A percentile compares a stretch with the other conserved stretches of the same genome.
Conservation (phyloP, 2,329 filamentous ascomycete genomes). For the Huntiella omanensis region DNA sequence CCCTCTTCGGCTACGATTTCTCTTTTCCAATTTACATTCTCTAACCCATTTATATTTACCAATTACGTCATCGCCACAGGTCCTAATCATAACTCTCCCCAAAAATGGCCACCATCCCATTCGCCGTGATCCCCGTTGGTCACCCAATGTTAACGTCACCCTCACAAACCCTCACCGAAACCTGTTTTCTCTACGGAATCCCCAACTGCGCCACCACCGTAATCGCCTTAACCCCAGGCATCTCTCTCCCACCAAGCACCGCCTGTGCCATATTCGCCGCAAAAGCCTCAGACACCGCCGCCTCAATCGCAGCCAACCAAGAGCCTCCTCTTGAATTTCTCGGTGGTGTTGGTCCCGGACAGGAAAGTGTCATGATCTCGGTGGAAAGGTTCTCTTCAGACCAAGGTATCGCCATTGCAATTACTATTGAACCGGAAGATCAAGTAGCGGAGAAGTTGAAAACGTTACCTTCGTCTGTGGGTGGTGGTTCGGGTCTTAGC, state of each 20-base stretch:
- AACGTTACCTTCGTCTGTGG: constrained; percentile 27
- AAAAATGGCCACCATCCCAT: constrained; percentile 27
- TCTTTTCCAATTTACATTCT: too few relatives aligned
- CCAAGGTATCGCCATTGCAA: constrained; percentile 52
- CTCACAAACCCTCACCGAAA: constrained; percentile 31
- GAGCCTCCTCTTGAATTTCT: constrained; percentile 58
- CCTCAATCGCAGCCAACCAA: constrained; percentile 22
- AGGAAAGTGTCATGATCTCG: constrained; percentile 84
- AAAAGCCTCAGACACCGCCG: constrained; percentile 26
- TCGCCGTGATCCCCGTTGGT: constrained; percentile 42
- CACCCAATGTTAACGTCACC: constrained; percentile 37
- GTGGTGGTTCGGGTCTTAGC: too few relatives aligned
- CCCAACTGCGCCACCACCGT: constrained; percentile 50
- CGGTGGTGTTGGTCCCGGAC: constrained; percentile 74
- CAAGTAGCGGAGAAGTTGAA: constrained; percentile 54
- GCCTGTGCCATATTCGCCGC: constrained; percentile 81
- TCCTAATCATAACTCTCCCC: too few relatives aligned
- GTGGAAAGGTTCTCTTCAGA: constrained; percentile 22
- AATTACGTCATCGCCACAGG: too few relatives aligned
- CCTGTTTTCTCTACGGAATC: constrained; percentile 38
- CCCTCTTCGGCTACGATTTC: too few relatives aligned
- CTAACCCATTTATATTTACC: too few relatives aligned
- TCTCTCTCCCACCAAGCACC: constrained; percentile 50
- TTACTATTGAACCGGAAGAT: constrained; percentile 59
- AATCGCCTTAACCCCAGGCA: constrained; percentile 71